Evolutionary conservation across 192 early-diverging fungal species (phyloP), one percentile per base, ranked within the genome.

Genomic region (Umbelopsis sp.): DNA sequence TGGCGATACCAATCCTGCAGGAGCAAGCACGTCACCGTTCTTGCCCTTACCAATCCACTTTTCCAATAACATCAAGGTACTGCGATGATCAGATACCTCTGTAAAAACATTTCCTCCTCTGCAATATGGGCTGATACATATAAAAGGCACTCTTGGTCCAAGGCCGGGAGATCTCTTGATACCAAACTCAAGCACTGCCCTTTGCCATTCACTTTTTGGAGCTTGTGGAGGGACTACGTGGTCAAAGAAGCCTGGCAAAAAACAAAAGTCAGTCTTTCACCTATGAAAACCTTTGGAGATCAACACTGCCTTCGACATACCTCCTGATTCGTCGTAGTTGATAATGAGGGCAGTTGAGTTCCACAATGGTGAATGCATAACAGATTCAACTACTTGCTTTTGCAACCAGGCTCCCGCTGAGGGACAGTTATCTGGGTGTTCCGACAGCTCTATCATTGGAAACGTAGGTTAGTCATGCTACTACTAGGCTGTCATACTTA

Each of bases 51-150:
- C 73, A 21, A 74, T 59, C 66, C 68, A 74, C 44, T 74, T 26
- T 41, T 74, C 73, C n/a, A 74, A 26, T 11, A 74, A 45, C 67
- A 54, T 68, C 2, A 74, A 16, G 4, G 66, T 68, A 12, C 66
- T 69, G 10, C 66, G 69, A 26, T 74, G 73, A 41, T 74, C 73
- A 45, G 68, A 38, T 9, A 69, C 32, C 44, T 74, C 73, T 14
- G 67, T 74, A 14, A 45, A 74, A 1, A 69, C 54, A 26, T 68
- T 69, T 12, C 67, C 73, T 21, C 73, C 73, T 1, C 73, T 66
- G 25, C 66, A 69, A 47, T 66, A 74, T 21, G 73, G 73, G 41
- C 51, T 59, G 12, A 74, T 38, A 20, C 69, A 67, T 1, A 74
- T 38, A 6, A 74, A 31, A 34, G 73, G 73, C 12, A 74, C 73